phyloP scores from a whole-genome alignment of 257 asterid species.

The Solanum gracilifrons region DNA sequence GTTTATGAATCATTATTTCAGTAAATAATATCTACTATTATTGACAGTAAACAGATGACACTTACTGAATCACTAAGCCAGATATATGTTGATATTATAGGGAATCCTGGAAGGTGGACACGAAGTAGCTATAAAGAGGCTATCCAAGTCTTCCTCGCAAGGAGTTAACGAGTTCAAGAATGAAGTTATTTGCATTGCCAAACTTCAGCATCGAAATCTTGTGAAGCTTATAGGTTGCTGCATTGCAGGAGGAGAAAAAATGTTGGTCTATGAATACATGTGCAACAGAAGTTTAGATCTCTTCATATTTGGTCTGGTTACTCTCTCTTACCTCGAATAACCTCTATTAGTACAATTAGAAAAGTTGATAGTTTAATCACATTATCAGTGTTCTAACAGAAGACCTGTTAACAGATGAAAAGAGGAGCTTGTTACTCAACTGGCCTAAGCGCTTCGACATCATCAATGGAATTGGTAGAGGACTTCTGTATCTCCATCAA shows the following conservation, averaged over 20 bases:
- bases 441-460: slow-evolving; percentile 20
- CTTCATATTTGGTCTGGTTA: slow-evolving; percentile 20
- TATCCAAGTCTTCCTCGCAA: slow-evolving; percentile 21
- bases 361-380: neutral
- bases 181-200: slow-evolving; percentile 8
- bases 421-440: neutral
- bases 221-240: slow-evolving; percentile 31
- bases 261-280: slow-evolving; percentile 1
- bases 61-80: neutral
- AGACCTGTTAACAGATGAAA: slow-evolving; percentile 10
- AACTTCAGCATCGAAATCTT: slow-evolving; percentile 3
- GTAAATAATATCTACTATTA: neutral
- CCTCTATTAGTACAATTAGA: neutral
- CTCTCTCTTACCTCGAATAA: neutral
- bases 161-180: slow-evolving; percentile 29
- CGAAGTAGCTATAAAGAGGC: slow-evolving; percentile 28
- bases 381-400: neutral
- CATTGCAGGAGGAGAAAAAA: slow-evolving; percentile 15
- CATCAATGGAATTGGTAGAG: slow-evolving; percentile 23
- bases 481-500: slow-evolving; percentile 25
- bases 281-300: slow-evolving; percentile 15
- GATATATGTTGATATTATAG: neutral
- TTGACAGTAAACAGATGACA: neutral
- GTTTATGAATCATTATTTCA: neutral
- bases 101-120: slow-evolving; percentile 11